Evolutionary conservation across 768 basidiomycete species (phyloP), one percentile per base, ranked within the genome.

Genomic region (Melanogaster broomeanus): DNA sequence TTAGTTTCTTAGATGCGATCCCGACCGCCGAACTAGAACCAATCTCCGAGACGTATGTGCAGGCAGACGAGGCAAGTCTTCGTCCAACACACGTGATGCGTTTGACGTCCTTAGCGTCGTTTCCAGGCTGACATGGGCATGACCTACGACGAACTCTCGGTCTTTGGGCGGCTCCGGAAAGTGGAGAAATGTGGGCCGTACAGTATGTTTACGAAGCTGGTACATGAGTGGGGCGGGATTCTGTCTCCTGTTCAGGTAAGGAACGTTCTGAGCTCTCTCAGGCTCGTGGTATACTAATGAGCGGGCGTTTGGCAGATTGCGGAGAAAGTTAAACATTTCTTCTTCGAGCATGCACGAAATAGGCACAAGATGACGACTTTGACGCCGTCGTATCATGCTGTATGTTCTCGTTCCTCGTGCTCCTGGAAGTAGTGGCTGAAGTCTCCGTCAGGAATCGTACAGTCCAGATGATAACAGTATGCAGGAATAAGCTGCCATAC

Each of bases 291-390:
- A 18, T 16, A 24, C 12, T 35, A 18, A 51, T 39, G 31, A 42
- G 22, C 16, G n/a, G 15, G 18, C 18, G 10, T 16, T 52, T 15
- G 35, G 21, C 55, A 94, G 94, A 93, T 98, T 51, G 97, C 95
- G 15, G 88, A 91, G 60, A 98, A 98, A 75, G 97, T 99, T 62
- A 98, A 99, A 68, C 72, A 85, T 34, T 99, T 99, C 77, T 98
- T 92, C 76, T 96, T 94, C 60, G 93, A 97, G 67, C 85, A 99
- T 60, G 97, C 97, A 0, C 78, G 95, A 47, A 99, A 99, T 68
- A 75, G 95, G 41, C 97, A 98, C 74, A 99, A 99, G 82, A 98
- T 99, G 94, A 96, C 94, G 22, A 96, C 93, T 0, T 65, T 97
- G 55, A 97, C 94, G 3, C 94, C 94, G 1, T 80, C 92, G 2